Percentiles rank a stretch among this genome's conserved stretches.
Evolutionary conservation across 352 stramenopile species (phyloP).

Genomic region (Plasmopara viticola): DNA sequence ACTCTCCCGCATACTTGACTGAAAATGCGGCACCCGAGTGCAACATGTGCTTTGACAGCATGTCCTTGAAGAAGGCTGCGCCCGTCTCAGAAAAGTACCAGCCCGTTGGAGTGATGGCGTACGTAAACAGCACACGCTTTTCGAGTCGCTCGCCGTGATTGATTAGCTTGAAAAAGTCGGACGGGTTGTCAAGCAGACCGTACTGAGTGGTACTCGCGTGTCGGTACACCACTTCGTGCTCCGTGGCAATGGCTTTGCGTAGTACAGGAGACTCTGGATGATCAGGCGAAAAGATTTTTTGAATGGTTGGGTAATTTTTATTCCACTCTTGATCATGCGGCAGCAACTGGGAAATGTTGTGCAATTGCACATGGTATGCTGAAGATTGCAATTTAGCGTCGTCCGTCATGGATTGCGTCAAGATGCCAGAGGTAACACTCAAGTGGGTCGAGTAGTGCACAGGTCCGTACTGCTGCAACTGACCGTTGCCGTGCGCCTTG

Average conservation of each 20-base stretch:
- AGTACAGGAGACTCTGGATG: conserved; percentile 22
- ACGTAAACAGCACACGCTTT: conserved; percentile 35
- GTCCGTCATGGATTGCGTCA: conserved; percentile 23
- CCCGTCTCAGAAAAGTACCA: conserved; percentile 42
- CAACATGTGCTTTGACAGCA: conserved; percentile 42
- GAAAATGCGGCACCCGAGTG: conserved; percentile 23
- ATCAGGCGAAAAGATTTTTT: conserved; percentile 33
- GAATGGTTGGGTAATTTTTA: conserved; percentile 28
- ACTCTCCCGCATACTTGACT: conserved; percentile 34
- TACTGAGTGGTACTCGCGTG: conserved; percentile 20
- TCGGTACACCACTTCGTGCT: conserved; percentile 29
- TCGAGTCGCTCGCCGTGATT: conserved; percentile 22
- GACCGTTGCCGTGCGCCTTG: conserved; percentile 1
- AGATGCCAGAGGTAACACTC: conserved; percentile 19
- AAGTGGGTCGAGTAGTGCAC: conserved; percentile 32
- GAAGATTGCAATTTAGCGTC: conserved; percentile 22
- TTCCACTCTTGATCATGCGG: conserved; percentile 32
- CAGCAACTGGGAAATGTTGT: conserved; percentile 25
- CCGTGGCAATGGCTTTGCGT: conserved; percentile 18
- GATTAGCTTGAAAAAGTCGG: conserved; percentile 30
- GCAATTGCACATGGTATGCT: conserved; percentile 30
- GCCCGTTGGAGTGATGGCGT: conserved; percentile 27
- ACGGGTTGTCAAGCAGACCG: conserved; percentile 8
- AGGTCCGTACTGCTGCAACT: conserved; percentile 22
- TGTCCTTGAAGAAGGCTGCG: conserved; percentile 39